Conservation (phyloP, 2,329 filamentous ascomycete genomes). For the Beauveria caledonica region DNA sequence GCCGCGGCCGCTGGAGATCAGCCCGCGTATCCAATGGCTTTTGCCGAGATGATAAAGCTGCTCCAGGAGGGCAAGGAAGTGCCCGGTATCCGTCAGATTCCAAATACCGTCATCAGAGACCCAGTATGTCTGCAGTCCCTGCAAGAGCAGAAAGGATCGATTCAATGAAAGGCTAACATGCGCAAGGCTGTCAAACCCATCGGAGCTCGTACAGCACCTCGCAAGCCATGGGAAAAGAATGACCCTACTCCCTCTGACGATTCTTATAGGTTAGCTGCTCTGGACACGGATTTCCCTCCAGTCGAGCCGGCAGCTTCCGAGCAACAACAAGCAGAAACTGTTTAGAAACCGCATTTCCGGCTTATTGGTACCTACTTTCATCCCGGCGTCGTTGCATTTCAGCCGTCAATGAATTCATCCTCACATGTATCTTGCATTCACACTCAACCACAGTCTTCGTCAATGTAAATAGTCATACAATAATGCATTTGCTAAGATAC, state of each 20-base stretch:
- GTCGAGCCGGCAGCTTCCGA: slow-evolving; percentile 27
- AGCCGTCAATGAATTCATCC: background rate
- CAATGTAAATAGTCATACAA: slow-evolving; percentile 4
- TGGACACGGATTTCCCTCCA: slow-evolving; percentile 30
- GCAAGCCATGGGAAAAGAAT: slow-evolving; percentile 73
- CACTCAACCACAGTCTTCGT: background rate
- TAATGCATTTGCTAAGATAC: slow-evolving; percentile 10
- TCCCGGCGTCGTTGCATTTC: background rate
- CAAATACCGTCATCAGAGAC: slow-evolving; percentile 66
- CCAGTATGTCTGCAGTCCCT: slow-evolving; percentile 42
- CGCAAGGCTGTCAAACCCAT: slow-evolving; percentile 38
- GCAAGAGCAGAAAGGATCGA: background rate
- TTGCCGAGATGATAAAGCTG: slow-evolving; percentile 77
- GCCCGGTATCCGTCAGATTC: slow-evolving; percentile 81
- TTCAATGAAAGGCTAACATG: background rate
- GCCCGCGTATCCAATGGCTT: slow-evolving; percentile 71
- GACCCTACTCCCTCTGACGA: slow-evolving; percentile 11
- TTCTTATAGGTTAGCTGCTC: slow-evolving; percentile 16
- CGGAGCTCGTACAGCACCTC: slow-evolving; percentile 38
- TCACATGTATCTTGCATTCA: background rate
- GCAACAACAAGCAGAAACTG: slow-evolving; percentile 20
- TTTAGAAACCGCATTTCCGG: background rate
- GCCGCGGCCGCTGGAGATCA: slow-evolving; percentile 28
- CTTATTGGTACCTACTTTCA: background rate
- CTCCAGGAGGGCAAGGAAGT: slow-evolving; percentile 76